A percentile compares a stretch with the other conserved stretches of the same genome.
phyloP scores from a whole-genome alignment of 2,329 filamentous ascomycete species.

The Beauveria caledonica region DNA sequence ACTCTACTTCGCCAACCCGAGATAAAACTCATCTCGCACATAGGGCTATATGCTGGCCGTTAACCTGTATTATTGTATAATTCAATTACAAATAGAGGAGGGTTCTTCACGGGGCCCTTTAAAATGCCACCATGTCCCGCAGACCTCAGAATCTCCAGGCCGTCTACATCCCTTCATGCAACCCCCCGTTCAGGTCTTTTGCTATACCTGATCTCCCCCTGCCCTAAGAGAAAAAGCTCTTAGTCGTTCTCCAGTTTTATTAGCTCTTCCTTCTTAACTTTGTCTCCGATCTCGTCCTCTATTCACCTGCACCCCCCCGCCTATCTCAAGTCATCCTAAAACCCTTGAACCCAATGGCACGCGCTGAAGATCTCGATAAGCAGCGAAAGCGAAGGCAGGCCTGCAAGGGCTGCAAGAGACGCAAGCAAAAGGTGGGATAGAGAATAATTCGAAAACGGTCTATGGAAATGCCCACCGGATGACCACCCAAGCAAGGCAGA shows the following conservation, averaged over 20 bases:
- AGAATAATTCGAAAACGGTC: not conserved
- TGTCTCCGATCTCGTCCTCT: not conserved
- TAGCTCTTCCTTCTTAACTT: not conserved
- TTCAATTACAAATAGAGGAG: not conserved
- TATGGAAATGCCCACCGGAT: not conserved
- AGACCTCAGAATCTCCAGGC: not conserved
- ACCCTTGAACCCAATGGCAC: slow-evolving; percentile 31
- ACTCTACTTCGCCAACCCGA: no score
- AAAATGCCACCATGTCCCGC: not conserved
- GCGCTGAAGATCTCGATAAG: slow-evolving; percentile 47
- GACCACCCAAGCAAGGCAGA: not conserved
- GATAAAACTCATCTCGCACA: no score
- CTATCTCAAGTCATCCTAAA: not conserved
- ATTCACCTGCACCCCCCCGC: no score
- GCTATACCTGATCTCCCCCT: not conserved
- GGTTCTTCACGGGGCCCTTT: not conserved
- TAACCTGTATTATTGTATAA: not conserved
- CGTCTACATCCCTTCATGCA: not conserved
- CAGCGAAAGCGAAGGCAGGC: slow-evolving; percentile 56
- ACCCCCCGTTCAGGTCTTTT: not conserved
- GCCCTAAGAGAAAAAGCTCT: not conserved
- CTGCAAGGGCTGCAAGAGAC: slow-evolving; percentile 56
- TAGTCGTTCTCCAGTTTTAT: not conserved
- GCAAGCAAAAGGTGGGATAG: slow-evolving; percentile 56
- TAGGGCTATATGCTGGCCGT: no score